phyloP scores from a whole-genome alignment of 2,329 filamentous ascomycete species.

The Pseudodiploospora longispora region DNA sequence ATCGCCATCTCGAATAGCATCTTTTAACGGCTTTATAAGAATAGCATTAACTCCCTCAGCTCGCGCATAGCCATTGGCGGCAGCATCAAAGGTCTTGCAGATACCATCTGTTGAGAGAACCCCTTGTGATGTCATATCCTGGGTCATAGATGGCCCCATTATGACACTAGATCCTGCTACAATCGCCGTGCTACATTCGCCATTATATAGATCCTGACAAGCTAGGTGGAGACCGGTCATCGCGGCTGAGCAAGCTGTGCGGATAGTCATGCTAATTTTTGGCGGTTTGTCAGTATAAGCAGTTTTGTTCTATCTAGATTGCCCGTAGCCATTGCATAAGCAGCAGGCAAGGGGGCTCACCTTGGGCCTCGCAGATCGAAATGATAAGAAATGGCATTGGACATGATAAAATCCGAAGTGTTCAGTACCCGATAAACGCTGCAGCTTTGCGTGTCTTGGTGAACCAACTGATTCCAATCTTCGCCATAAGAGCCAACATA shows the following conservation, averaged over 20 bases:
- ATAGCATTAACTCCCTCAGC: constrained; percentile 40
- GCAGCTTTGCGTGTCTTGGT: constrained; percentile 12
- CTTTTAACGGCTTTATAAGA: constrained; percentile 36
- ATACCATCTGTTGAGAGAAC: constrained; percentile 26
- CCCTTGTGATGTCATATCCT: constrained; percentile 24
- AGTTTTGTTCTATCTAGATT: neutral
- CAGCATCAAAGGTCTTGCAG: constrained; percentile 30
- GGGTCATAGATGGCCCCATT: constrained; percentile 16
- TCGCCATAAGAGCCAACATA: constrained; percentile 23
- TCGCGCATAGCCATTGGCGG: constrained; percentile 42
- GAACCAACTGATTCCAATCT: constrained; percentile 16
- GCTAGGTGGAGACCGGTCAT: constrained; percentile 28
- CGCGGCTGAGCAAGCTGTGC: constrained; percentile 31
- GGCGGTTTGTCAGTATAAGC: neutral
- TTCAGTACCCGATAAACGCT: constrained; percentile 15
- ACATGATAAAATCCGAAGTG: constrained; percentile 16
- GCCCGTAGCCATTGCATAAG: neutral
- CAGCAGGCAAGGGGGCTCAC: constrained; percentile 8
- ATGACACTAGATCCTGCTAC: constrained; percentile 25
- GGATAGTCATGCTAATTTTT: constrained; percentile 18
- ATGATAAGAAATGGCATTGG: constrained; percentile 26
- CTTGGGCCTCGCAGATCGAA: constrained; percentile 24
- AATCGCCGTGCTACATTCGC: constrained; percentile 19
- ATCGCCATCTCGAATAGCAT: constrained; percentile 39
- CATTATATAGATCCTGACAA: constrained; percentile 18